Evolutionary conservation across 2,329 filamentous ascomycete species (phyloP).

Genomic region (Bimuria novae-zelandiae): DNA sequence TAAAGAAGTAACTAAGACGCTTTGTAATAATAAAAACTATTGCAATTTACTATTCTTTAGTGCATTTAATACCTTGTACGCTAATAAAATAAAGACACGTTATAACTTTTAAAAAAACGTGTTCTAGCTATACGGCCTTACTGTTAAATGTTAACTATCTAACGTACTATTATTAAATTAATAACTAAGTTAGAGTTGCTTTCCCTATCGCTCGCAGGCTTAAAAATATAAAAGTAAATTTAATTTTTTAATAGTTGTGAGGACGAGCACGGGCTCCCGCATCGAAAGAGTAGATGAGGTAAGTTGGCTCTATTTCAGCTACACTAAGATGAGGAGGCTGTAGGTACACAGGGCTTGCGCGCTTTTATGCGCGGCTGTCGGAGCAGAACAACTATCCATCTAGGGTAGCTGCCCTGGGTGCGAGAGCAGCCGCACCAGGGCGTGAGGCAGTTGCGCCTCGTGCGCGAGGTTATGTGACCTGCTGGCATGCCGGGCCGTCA

Average conservation of each 20-base stretch:
- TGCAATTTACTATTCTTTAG: constrained; percentile 12
- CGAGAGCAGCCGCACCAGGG: no score
- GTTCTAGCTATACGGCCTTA: constrained; percentile 18
- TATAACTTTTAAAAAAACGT: constrained; percentile 17
- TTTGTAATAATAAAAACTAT: neutral
- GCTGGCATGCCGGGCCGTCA: no score
- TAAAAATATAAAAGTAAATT: constrained; percentile 6
- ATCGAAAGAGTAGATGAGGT: no score
- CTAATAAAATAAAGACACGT: constrained; percentile 11
- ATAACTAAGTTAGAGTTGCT: constrained; percentile 23
- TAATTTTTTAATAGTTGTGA: constrained; percentile 13
- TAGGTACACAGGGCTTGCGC: no score
- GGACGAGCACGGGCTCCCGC: no score
- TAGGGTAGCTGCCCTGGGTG: no score
- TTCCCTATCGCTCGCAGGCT: constrained; percentile 8
- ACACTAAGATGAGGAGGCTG: no score
- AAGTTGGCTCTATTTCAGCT: no score
- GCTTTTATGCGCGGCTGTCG: no score
- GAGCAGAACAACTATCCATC: no score
- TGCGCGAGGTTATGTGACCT: no score
- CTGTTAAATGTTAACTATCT: constrained; percentile 18
- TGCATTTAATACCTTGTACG: constrained; percentile 20
- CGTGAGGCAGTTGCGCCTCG: no score
- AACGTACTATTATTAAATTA: constrained; percentile 19
- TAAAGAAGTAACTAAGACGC: constrained; percentile 3